Evolutionary conservation across 225 moss, liverwort and hornwort genomes (phyloP).

Genomic region (Sphagnum contortum): DNA sequence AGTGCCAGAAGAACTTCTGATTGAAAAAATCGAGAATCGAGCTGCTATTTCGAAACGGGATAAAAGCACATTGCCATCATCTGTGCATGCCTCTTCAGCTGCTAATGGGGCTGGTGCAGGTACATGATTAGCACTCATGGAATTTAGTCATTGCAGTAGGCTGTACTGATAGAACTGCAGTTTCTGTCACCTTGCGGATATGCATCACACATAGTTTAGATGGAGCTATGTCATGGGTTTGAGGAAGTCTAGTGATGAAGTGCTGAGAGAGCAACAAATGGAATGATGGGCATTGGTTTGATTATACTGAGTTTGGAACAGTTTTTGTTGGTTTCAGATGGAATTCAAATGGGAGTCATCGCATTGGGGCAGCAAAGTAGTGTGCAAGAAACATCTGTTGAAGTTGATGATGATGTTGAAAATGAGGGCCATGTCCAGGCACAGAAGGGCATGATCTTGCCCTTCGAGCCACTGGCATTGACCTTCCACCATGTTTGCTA

Average conservation of each 20-base stretch:
- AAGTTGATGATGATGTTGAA: conserved; percentile 25
- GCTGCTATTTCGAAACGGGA: conserved; percentile 20
- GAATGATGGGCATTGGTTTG: too few relatives aligned
- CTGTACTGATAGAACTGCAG: too few relatives aligned
- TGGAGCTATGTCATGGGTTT: too few relatives aligned
- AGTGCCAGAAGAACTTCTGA: conserved; percentile 46
- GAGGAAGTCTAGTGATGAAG: too few relatives aligned
- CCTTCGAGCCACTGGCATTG: conserved; percentile 67
- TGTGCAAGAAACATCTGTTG: conserved; percentile 22
- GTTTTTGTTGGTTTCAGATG: conserved; percentile 13
- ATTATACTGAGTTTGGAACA: too few relatives aligned
- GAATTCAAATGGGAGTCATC: conserved; percentile 26
- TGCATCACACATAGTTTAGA: too few relatives aligned
- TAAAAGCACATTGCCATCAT: conserved; percentile 1
- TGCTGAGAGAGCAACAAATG: too few relatives aligned
- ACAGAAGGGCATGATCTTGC: conserved; percentile 78
- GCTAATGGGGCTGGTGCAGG: conserved; percentile 18
- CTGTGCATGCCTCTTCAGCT: conserved; percentile 10
- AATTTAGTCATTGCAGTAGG: not conserved
- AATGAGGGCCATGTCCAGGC: conserved; percentile 6
- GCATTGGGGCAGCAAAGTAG: conserved; percentile 9
- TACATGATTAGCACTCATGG: not conserved
- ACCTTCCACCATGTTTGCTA: conserved; percentile 75
- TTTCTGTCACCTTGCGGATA: too few relatives aligned
- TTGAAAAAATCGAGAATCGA: conserved; percentile 53